phyloP scores from a whole-genome alignment of 495 filamentous ascomycete species.

The Tuber indicum region DNA sequence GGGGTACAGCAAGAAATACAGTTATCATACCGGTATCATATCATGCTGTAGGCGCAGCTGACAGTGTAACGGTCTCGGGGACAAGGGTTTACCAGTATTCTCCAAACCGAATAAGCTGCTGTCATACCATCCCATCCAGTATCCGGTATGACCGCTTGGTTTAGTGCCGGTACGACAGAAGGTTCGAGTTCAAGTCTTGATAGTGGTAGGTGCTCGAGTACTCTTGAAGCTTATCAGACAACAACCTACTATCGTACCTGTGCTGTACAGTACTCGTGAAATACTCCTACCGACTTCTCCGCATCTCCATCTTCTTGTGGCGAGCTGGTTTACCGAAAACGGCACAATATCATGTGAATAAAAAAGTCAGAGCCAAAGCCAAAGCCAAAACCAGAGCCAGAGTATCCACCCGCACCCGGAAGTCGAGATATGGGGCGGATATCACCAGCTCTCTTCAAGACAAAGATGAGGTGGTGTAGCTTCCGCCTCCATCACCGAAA shows the following conservation, averaged over 20 bases:
- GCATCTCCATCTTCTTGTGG: conserved; percentile 14
- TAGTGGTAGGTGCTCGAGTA: not conserved
- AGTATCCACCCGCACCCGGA: not conserved
- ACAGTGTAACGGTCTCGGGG: too few relatives aligned
- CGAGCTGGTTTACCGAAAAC: not conserved
- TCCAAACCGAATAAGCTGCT: too few relatives aligned
- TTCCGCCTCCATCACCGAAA: not conserved
- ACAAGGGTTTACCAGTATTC: too few relatives aligned
- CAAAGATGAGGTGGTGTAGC: not conserved
- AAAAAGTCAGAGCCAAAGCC: not conserved
- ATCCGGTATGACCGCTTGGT: not conserved
- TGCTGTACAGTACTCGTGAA: not conserved
- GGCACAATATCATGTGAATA: not conserved
- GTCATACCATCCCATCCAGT: not conserved
- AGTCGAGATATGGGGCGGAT: not conserved
- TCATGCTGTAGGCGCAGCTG: too few relatives aligned
- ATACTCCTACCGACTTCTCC: conserved; percentile 4
- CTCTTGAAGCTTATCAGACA: not conserved
- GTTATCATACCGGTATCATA: too few relatives aligned
- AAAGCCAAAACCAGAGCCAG: not conserved
- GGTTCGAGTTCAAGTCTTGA: not conserved
- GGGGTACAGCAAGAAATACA: too few relatives aligned
- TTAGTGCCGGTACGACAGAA: not conserved
- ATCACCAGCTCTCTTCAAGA: not conserved
- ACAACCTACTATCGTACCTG: not conserved